These are phyloP conservation scores for Discostella pseudostelligera DNA, from an alignment of 108 stramenopile genomes.

Conservation along the genomic window DNA sequence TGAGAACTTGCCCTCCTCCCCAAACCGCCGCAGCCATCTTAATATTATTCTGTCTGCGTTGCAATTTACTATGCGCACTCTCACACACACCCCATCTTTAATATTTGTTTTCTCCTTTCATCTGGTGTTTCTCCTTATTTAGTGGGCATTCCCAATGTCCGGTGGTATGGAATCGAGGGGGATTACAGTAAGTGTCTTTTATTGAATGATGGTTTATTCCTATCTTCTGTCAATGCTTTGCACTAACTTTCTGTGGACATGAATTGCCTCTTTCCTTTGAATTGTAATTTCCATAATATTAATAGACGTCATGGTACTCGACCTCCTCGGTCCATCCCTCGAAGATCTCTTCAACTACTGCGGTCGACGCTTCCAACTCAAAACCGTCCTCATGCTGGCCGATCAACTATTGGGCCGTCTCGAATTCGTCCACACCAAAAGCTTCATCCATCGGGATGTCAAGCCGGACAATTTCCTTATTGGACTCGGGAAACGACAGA, in stretches of 20 bases:
- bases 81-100: not conserved
- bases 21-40: too few species aligned
- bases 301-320: constrained; percentile 93
- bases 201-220: too few species aligned
- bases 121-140: constrained; percentile 1
- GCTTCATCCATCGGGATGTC: constrained; percentile 99
- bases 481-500: constrained; percentile 95
- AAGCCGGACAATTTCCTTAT: constrained; percentile 99
- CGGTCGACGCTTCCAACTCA: constrained; percentile 95
- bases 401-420: constrained; percentile 96
- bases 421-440: constrained; percentile 99
- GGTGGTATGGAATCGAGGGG: constrained; percentile 99
- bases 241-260: not conserved
- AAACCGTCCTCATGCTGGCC: constrained; percentile 96
- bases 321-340: constrained; percentile 96
- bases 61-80: not conserved
- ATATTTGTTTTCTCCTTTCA: not conserved
- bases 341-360: constrained; percentile 99
- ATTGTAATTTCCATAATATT: not conserved
- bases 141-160: constrained; percentile 98
- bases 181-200: constrained; percentile 83
- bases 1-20: too few species aligned
- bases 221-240: too few species aligned
- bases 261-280: not conserved
- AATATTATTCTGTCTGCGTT: not conserved